phyloP scores from a whole-genome alignment of 2,329 filamentous ascomycete species.

The Penicillium sp. region DNA sequence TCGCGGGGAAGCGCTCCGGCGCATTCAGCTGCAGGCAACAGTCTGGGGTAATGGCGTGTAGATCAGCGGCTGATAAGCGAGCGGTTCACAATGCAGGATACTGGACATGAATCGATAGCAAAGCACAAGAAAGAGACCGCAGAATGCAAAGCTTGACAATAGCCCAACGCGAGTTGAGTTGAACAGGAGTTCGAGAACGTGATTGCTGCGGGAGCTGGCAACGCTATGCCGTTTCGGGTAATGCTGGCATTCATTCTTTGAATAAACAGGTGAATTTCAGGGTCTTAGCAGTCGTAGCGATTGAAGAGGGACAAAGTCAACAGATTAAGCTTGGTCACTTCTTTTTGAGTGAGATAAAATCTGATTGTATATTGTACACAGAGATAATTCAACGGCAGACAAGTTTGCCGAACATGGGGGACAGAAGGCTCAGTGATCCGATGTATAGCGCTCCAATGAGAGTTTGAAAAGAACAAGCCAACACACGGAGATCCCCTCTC shows the following conservation, averaged over 20 bases:
- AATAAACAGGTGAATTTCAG: not conserved
- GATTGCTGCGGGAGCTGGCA: constrained; percentile 31
- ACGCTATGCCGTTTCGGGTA: constrained; percentile 36
- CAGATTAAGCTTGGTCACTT: not conserved
- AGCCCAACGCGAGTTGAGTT: constrained; percentile 11
- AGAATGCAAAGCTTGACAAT: constrained; percentile 8
- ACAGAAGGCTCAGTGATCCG: constrained; percentile 2
- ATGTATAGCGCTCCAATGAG: constrained; percentile 6
- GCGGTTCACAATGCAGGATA: not conserved
- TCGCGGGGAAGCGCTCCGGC: constrained; percentile 37
- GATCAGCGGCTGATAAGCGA: not conserved
- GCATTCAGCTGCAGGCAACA: constrained; percentile 32
- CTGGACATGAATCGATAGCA: constrained; percentile 6
- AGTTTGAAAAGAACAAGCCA: constrained; percentile 1
- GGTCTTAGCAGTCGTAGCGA: not conserved
- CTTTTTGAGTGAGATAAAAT: not conserved
- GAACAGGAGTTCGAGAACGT: constrained; percentile 29
- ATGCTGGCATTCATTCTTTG: not conserved
- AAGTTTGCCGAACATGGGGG: constrained; percentile 10
- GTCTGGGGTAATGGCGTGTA: constrained; percentile 5
- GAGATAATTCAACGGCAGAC: constrained; percentile 17
- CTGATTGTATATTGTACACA: constrained; percentile 26
- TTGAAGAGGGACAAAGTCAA: not conserved
- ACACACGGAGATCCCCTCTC: not conserved
- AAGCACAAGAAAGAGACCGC: constrained; percentile 7